Evolutionary conservation across 2,329 filamentous ascomycete genomes (phyloP), one percentile per base, ranked within the genome.

Genomic region (Pyrenophora tritici-repentis): DNA sequence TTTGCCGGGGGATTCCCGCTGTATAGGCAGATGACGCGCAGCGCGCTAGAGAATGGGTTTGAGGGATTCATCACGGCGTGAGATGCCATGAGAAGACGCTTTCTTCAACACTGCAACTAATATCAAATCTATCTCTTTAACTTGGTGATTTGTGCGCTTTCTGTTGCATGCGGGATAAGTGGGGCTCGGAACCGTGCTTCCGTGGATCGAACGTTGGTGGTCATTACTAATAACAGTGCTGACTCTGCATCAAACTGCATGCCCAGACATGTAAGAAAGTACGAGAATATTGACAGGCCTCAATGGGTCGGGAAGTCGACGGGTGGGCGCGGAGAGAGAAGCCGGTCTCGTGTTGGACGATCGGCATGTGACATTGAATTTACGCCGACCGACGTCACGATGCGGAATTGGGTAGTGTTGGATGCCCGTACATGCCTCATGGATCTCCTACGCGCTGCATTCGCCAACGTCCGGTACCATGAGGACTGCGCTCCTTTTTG

Each of bases 401-500:
- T 45, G 40, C 33, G 38, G 39, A 53, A 44, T 40, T 47, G 18
- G 32, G 37, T 40, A 29, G 20, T 42, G 32, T 31, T 24, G 32
- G 26, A 42, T 29, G 39, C 40, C 17, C 33, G 35, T 48, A 46
- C 32, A 33, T 34, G 38, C 51, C 50, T 57, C 59, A 71, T 71
- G 67, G 66, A 61, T 53, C 20, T 42, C 46, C 40, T 51, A 47
- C 61, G 65, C 64, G 50, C 56, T 50, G 44, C 43, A 53, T 54
- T 47, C 42, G 47, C 53, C 56, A 47, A 55, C 56, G 59, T 55
- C 55, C 58, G 48, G 63, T 65, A 75, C 56, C 63, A 83, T 83
- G 80, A 81, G 77, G 74, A 72, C 75, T 70, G 75, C 72, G 66
- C 67, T 77, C 70, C 68, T 77, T 55, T 63, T 79, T 58, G 75